Evolutionary conservation across 108 stramenopile genomes (phyloP), one percentile per base, ranked within the genome.

Genomic region (Cyclotella choctawhatcheeana): DNA sequence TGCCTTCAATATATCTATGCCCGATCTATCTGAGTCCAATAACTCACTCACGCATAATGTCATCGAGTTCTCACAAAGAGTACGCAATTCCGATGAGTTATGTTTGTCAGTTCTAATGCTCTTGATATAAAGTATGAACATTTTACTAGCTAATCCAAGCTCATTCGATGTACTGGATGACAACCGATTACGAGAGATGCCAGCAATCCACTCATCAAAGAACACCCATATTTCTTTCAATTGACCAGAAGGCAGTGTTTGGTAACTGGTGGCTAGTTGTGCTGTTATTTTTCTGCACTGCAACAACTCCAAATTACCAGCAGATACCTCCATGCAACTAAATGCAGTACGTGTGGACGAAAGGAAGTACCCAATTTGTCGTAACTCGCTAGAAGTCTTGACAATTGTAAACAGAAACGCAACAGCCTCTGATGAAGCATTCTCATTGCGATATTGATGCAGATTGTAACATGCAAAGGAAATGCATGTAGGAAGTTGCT

Each of bases 301-400:
- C 61, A 77, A 44, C 5, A 47, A 43, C 6, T 54, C 55, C 37
- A 29, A 26, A 43, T 69, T 29, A 68, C 3, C 16, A 1, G 54
- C 5, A 10, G 21, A 37, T 14, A 8, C 22, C 22, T 69, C 44
- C 17, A 4, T 18, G 26, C 31, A 18, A 21, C 7, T 24, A 58
- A 77, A 72, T 6, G 71, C 78, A 10, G 24, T 56, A n/a, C 71
- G 65, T 25, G 58, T 24, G 16, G 66, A 60, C 16, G 52, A 24
- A 44, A 79, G 71, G 51, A 89, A 77, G 56, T 85, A 67, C 37
- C 84, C 79, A 22, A 86, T 43, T 44, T 86, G 86, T 17, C 88
- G 67, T 31, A 89, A 53, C 56, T 84, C 84, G 34, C 71, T 66
- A 40, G 85, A 89, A 0, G 82, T 84, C 62, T 59, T 72, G 54